Conservation (phyloP, 2,329 filamentous ascomycete genomes). For the Monosporascus sp. region DNA sequence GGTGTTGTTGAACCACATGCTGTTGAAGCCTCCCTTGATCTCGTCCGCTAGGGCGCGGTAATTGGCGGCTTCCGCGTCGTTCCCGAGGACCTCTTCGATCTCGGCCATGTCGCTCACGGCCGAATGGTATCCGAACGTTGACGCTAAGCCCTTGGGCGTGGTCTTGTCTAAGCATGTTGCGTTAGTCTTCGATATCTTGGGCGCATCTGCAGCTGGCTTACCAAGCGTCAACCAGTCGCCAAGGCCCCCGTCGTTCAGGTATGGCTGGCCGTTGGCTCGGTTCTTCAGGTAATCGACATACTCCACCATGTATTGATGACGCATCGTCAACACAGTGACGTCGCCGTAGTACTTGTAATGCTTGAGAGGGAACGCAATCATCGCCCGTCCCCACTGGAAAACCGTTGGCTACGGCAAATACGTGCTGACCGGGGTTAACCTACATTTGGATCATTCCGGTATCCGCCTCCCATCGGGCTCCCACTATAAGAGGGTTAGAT, state of each 20-base stretch:
- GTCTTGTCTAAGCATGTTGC: not conserved
- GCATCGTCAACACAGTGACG: not conserved
- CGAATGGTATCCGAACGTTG: slow-evolving; percentile 6
- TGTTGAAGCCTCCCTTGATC: slow-evolving; percentile 1
- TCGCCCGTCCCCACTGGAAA: slow-evolving; percentile 7
- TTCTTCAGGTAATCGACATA: slow-evolving; percentile 8
- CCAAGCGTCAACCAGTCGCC: slow-evolving; percentile 6
- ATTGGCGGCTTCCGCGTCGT: not conserved
- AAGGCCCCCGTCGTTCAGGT: slow-evolving; percentile 8
- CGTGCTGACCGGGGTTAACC: not conserved
- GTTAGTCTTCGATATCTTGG: not conserved
- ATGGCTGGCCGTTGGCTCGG: slow-evolving; percentile 1
- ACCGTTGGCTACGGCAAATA: not conserved
- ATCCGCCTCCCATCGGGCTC: slow-evolving; percentile 4
- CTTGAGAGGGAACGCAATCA: slow-evolving; percentile 5
- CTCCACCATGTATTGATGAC: slow-evolving; percentile 5
- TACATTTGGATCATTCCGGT: slow-evolving; percentile 9
- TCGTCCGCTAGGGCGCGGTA: slow-evolving; percentile 1
- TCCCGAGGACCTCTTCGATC: slow-evolving; percentile 5
- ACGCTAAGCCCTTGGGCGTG: slow-evolving; percentile 3
- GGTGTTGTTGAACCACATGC: slow-evolving; percentile 4
- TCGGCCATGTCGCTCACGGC: slow-evolving; percentile 5
- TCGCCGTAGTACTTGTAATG: slow-evolving; percentile 9
- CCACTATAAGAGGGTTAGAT: not conserved
- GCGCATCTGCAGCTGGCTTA: not conserved